Conservation (phyloP, 306 rosid species). For the Prunus kanzakura region DNA sequence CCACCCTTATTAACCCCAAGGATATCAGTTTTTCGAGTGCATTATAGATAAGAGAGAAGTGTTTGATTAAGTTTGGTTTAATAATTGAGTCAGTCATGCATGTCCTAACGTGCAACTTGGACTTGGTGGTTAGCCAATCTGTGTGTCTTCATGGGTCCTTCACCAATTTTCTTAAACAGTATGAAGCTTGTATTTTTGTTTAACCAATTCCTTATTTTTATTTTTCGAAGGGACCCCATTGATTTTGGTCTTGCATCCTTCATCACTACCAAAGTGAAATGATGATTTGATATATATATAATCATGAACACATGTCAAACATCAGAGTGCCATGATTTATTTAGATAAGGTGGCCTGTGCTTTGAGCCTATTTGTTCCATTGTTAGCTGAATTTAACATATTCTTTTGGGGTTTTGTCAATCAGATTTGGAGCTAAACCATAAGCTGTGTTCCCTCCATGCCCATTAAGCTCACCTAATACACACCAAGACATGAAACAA, state of each 20-base stretch:
- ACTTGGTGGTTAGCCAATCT: neutral
- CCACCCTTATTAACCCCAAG: neutral
- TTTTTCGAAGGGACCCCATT: neutral
- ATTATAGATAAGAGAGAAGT: no score
- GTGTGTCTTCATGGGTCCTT: neutral
- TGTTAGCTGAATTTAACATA: no score
- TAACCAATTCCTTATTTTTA: neutral
- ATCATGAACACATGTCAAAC: neutral
- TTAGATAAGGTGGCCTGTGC: neutral
- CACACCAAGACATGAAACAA: neutral
- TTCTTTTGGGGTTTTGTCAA: no score
- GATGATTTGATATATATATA: no score
- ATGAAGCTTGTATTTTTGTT: neutral
- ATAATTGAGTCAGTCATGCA: neutral
- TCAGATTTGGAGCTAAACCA: no score
- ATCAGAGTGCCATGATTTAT: neutral
- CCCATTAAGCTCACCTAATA: neutral
- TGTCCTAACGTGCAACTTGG: neutral
- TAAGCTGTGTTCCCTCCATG: neutral
- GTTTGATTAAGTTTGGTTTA: neutral
- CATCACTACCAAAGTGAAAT: neutral
- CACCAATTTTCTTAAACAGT: neutral
- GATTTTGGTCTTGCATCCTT: neutral
- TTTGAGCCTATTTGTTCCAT: neutral
- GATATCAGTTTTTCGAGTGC: no score